Evolutionary conservation across 805 yeast genomes (phyloP), one percentile per base, ranked within the genome.

Genomic region (Babjeviella inositovora): DNA sequence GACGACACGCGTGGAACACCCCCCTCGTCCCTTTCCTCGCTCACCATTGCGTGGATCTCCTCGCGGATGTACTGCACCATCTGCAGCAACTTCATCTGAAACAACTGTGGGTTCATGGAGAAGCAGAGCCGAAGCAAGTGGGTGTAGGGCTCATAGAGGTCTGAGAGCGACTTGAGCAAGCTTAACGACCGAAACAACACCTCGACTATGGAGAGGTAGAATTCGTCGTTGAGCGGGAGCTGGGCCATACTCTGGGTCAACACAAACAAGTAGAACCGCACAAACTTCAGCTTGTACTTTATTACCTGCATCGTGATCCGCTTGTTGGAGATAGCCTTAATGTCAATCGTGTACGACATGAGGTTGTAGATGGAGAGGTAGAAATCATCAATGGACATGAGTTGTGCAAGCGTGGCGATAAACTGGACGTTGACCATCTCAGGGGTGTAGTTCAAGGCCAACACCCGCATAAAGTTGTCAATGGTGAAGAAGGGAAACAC

Each of bases 251-350:
- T 15, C 18, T 15, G 7, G 13, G 13, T 7, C 39, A 22, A 9
- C 34, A 21, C 9, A 30, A 26, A 5, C 39, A 14, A 8, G 25
- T 17, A 13, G 39, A 36, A 20, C 41, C 33, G 1, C 38, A 44
- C 21, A 14, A 43, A 37, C 9, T 23, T 19, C 5, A 23, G 17
- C 20, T 41, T 39, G 26, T 41, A 24, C 21, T 43, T 45, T 18
- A 38, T 38, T 23, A 36, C 39, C 19, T 44, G 51, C 25, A 45
- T 36, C 1, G 49, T 41, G 11, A 47, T 11, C 17, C 35, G 37
- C 11, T 41, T 28, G 18, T 43, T 44, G 9, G 35, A 37, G 5
- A 35, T 29, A 12, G 33, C 37, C 1, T 47, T 38, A 3, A 43
- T 33, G 28, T 47, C 48, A 11, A 34, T 23, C 5, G 41, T 34